Evolutionary conservation across 2,329 filamentous ascomycete species (phyloP).

Genomic region (Diaporthe australafricana): DNA sequence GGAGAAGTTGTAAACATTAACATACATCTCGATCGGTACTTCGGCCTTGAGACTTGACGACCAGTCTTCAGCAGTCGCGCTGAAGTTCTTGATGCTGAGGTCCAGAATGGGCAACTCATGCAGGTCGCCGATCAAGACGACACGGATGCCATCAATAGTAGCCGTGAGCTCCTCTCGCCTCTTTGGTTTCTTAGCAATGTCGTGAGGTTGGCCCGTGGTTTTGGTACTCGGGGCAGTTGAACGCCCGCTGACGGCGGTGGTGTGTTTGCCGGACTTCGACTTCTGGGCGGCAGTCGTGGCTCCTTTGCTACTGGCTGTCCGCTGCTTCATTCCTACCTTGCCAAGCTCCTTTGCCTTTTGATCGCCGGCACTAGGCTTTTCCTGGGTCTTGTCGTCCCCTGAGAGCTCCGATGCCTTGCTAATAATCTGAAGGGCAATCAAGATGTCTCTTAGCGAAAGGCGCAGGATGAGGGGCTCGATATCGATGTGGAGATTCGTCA

Average conservation of each 20-base stretch:
- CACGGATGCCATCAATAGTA: slow-evolving; percentile 85
- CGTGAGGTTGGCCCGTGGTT: slow-evolving; percentile 44
- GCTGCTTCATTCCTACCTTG: slow-evolving; percentile 62
- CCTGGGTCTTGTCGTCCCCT: slow-evolving; percentile 56
- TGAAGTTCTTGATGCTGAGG: slow-evolving; percentile 91
- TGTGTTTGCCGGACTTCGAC: slow-evolving; percentile 50
- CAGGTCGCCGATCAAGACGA: slow-evolving; percentile 94
- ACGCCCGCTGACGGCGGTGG: slow-evolving; percentile 31
- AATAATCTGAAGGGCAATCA: slow-evolving; percentile 92
- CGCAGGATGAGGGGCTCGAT: slow-evolving; percentile 92
- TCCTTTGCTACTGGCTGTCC: slow-evolving; percentile 67
- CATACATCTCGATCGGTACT: slow-evolving; percentile 90
- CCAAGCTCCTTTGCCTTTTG: slow-evolving; percentile 68
- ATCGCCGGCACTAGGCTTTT: slow-evolving; percentile 57
- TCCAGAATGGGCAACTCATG: slow-evolving; percentile 97
- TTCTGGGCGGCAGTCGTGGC: slow-evolving; percentile 61
- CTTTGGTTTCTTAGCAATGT: slow-evolving; percentile 46
- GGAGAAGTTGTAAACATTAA: slow-evolving; percentile 98
- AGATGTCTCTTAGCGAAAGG: slow-evolving; percentile 91
- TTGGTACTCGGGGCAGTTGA: slow-evolving; percentile 27
- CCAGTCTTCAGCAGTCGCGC: slow-evolving; percentile 89
- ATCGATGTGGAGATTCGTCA: slow-evolving; percentile 86
- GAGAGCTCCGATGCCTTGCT: slow-evolving; percentile 91
- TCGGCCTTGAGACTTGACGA: slow-evolving; percentile 88
- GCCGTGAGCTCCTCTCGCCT: slow-evolving; percentile 84